Evolutionary conservation across 306 rosid genomes (phyloP).

Genomic region (Hylodesmum podocarpum): DNA sequence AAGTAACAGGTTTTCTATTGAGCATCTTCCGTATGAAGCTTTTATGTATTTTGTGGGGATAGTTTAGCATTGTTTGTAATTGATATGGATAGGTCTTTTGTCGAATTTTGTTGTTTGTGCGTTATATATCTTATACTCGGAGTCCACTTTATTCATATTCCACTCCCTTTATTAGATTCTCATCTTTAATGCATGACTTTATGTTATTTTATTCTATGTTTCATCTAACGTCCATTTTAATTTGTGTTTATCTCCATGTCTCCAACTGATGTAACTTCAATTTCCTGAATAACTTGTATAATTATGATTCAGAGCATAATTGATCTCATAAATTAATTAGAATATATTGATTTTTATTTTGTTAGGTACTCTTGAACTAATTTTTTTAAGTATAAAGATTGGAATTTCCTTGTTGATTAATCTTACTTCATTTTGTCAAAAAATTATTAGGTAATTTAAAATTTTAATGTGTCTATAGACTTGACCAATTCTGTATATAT

Average conservation of each 20-base stretch:
- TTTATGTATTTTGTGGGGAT: conserved; percentile 8
- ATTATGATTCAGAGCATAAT: neutral
- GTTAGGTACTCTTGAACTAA: no score
- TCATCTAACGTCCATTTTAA: neutral
- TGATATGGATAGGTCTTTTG: conserved; percentile 19
- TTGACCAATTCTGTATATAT: no score
- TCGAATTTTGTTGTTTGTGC: conserved; percentile 8
- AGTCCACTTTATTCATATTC: conserved; percentile 39
- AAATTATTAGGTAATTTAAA: no score
- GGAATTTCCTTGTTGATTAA: no score
- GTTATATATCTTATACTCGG: neutral
- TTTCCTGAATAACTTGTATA: neutral
- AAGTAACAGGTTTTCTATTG: conserved; percentile 7
- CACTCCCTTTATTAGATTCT: conserved; percentile 16
- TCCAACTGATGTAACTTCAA: neutral
- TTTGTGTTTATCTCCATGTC: neutral
- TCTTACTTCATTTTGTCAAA: no score
- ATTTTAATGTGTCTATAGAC: no score
- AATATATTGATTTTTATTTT: no score
- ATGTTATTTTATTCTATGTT: neutral
- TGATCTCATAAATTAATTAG: neutral
- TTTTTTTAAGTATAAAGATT: no score
- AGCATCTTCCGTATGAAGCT: conserved; percentile 28
- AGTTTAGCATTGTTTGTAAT: neutral
- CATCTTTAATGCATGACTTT: conserved; percentile 21